Base-by-base conservation (phyloP, 2,329 filamentous ascomycete genomes). In the Thielaviopsis euricoi region DNA sequence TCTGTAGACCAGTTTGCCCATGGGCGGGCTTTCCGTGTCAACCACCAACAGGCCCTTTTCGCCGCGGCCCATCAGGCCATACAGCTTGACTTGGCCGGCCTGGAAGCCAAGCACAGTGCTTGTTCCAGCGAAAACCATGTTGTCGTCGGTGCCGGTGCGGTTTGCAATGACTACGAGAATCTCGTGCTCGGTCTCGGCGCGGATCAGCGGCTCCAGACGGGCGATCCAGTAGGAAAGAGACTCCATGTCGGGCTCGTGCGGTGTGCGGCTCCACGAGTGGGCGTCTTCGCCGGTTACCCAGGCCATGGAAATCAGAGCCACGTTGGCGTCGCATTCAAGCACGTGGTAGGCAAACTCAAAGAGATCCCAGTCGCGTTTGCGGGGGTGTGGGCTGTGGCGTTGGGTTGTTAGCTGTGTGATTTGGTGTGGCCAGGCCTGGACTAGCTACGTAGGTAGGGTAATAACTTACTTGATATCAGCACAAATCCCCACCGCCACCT, bases 141-240 rank as follows among this genome's bases (percentile, higher is more conserved):
- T 76, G 5, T 74, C 78, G 63, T 91, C 87, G 0, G 71, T 73
- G 0, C 87, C 87, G 29, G 76, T 78, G 2, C 87, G 76, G 66
- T 93, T 91, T 51, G 80, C 81, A 62, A 89, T 77, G 0, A 90
- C 74, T 0, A 90, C 73, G 43, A 87, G 79, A 19, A 85, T 76
- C 58, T 87, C 83, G 0, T 79, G 75, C 0, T 73, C 64, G 0
- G 61, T 70, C 1, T 81, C 74, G 0, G 70, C 65, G 10, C 76
- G 71, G 29, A 84, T 80, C 0, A 85, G 57, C 0, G 87, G 87
- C 58, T 85, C 81, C 3, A 91, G 73, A 0, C 87, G 76, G 19
- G 80, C 77, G 0, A 88, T 72, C 87, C 87, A 91, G 64, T 91
- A 91, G 0, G 79, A 78, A 9, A 91, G 66, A 0, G 86, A 89